Base-by-base conservation (phyloP, 768 basidiomycete genomes). In the Mycena crocata region DNA sequence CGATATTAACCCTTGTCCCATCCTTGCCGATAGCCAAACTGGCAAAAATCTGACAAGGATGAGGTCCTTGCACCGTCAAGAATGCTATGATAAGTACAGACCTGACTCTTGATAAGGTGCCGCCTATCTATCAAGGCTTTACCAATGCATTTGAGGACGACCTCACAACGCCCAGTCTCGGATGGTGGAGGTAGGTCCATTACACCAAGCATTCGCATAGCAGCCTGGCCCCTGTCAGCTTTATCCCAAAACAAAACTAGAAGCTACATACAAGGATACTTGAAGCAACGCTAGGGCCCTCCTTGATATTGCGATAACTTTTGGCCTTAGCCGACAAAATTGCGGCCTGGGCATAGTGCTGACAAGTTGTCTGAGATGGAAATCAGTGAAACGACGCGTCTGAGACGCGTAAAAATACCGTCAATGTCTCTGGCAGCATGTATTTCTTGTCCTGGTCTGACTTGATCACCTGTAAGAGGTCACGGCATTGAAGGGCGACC, bases 221-320 rank as follows among this genome's bases (percentile, higher is more conserved):
- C 61, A 35, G 3, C 24, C 61, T 62, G 13, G 30, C 24, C 12
- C 4, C 23, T 23, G 31, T 21, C 4, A 31, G 24, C n/a, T n/a
- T n/a, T 31, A 14, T 15, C 5, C 12, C 34, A 31, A 23, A 30
- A 12, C 10, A 17, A 5, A 13, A 39, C 2, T 0, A 14, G 28
- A 34, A 21, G 19, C 3, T 5, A 17, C 62, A 23, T 15, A 64
- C 62, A 19, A 57, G 14, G 10, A 64, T 56, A 9, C 1, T 30
- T 0, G 19, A 7, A 5, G 21, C 17, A 24, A 64, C 42, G 12
- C 24, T 19, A 6, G 44, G 30, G 3, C 6, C 8, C 1, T 49
- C 62, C n/a, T 64, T 64, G 30, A 8, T 1, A 19, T 64, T 49
- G 10, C 62, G 62, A 28, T 64, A 64, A 28, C 34, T n/a, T 24